A percentile compares a stretch with the other conserved stretches of the same genome.
These are phyloP conservation scores for Neofusicoccum sp. DNA, from an alignment of 2,329 filamentous ascomycete genomes.

Conservation along the genomic window DNA sequence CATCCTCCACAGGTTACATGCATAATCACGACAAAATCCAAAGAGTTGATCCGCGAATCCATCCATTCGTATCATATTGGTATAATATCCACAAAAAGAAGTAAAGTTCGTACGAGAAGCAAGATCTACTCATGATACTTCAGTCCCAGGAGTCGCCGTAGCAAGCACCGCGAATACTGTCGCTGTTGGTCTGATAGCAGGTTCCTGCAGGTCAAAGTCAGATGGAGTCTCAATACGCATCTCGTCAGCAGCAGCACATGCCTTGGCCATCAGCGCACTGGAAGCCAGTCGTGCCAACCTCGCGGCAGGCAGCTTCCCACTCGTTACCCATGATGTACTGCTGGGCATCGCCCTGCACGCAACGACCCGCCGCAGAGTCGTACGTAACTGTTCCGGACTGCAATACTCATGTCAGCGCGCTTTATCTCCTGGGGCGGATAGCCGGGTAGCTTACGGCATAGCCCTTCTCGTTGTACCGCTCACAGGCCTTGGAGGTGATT, in stretches of 20 bases:
- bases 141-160: background rate
- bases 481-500: background rate
- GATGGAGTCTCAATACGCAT: too few relatives aligned
- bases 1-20: background rate
- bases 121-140: background rate
- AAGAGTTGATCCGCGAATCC: background rate
- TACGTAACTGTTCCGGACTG: background rate
- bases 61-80: background rate
- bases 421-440: too few relatives aligned
- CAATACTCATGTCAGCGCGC: too few relatives aligned
- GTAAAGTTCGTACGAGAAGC: background rate
- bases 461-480: slow-evolving; percentile 1
- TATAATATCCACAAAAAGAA: background rate
- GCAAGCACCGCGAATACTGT: background rate
- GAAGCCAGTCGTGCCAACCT: background rate
- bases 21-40: background rate
- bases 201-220: background rate
- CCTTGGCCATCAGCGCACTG: background rate
- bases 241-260: background rate
- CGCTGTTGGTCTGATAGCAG: background rate
- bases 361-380: background rate
- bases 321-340: background rate
- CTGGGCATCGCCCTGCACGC: background rate
- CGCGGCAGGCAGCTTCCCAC: slow-evolving; percentile 1
- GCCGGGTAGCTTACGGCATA: background rate